Conservation (phyloP, 164 flowering plant species). For the Kalanchoe fedtschenkoi region DNA sequence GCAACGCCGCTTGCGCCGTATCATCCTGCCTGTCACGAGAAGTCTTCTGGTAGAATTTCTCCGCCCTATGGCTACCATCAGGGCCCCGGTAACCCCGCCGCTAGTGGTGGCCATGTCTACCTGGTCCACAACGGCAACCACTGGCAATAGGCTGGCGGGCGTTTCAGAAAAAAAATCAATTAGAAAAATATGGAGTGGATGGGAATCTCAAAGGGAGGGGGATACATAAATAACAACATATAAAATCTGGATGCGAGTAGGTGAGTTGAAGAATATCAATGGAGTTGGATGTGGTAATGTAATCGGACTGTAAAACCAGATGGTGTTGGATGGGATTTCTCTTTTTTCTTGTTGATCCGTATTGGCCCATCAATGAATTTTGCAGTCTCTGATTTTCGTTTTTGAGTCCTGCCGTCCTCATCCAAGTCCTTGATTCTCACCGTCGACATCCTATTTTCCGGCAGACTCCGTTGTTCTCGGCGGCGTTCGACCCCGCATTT, state of each 20-base stretch:
- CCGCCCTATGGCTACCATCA: not conserved
- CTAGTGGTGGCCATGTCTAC: conserved; percentile 25
- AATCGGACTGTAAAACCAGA: conserved; percentile 6
- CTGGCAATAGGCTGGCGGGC: conserved; percentile 41
- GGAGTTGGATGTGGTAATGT: not conserved
- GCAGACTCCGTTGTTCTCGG: not conserved
- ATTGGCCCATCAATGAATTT: conserved; percentile 4
- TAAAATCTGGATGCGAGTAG: not conserved
- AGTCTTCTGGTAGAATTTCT: not conserved
- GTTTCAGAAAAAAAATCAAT: not conserved
- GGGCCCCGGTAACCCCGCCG: conserved; percentile 11
- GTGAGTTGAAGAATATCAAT: not conserved
- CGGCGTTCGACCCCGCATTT: not conserved
- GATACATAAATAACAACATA: conserved; percentile 1
- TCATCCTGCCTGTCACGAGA: conserved; percentile 13
- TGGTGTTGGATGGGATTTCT: not conserved
- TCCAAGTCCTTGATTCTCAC: not conserved
- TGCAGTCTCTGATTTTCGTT: not conserved
- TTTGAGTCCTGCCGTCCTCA: not conserved
- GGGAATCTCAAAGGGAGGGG: not conserved
- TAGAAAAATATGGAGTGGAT: not conserved
- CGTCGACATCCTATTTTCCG: not conserved
- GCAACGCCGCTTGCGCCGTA: conserved; percentile 21
- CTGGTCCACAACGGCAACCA: conserved; percentile 57
- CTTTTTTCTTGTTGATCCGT: not conserved